A percentile compares a stretch with the other conserved stretches of the same genome.
These are phyloP conservation scores for Niebla homalea DNA, from an alignment of 495 filamentous ascomycete species.

Conservation along the genomic window DNA sequence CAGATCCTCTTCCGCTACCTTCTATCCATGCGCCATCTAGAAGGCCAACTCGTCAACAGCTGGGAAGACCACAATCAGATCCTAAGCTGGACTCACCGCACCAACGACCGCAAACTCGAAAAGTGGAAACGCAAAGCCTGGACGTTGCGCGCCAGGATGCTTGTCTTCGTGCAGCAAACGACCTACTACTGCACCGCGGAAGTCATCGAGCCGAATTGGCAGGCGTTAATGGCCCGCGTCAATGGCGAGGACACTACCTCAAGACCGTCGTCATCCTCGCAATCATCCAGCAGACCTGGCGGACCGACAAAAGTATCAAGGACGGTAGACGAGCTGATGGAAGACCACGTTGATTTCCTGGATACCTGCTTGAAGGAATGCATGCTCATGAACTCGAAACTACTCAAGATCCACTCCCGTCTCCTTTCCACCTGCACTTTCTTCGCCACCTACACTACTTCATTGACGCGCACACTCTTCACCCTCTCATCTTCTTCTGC, in stretches of 20 bases:
- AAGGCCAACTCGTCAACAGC: conserved; percentile 65
- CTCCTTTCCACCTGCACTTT: conserved; percentile 83
- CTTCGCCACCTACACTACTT: conserved; percentile 74
- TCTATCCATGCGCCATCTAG: conserved; percentile 74
- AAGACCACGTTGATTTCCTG: conserved; percentile 96
- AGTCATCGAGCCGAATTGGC: conserved; percentile 97
- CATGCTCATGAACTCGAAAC: conserved; percentile 92
- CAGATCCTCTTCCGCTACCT: conserved; percentile 93
- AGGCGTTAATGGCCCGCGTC: conserved; percentile 73
- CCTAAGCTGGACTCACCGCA: conserved; percentile 73
- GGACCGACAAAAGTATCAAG: conserved; percentile 41
- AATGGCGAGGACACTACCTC: conserved; percentile 46
- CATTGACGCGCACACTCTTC: conserved; percentile 65
- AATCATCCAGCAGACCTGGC: conserved; percentile 17
- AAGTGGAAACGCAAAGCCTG: conserved; percentile 87
- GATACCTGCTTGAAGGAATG: conserved; percentile 97
- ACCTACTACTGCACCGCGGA: conserved; percentile 94
- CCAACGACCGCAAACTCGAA: conserved; percentile 60
- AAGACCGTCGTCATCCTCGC: conserved; percentile 22
- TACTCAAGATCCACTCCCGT: conserved; percentile 92
- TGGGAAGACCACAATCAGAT: conserved; percentile 83
- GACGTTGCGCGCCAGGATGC: conserved; percentile 85
- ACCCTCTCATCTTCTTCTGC: conserved; percentile 59
- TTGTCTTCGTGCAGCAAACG: conserved; percentile 91
- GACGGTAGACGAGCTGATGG: conserved; percentile 96